Evolutionary conservation across 148 eudicot genomes (phyloP), one percentile per base, ranked within the genome.

Genomic region (Camellia granthamiana): DNA sequence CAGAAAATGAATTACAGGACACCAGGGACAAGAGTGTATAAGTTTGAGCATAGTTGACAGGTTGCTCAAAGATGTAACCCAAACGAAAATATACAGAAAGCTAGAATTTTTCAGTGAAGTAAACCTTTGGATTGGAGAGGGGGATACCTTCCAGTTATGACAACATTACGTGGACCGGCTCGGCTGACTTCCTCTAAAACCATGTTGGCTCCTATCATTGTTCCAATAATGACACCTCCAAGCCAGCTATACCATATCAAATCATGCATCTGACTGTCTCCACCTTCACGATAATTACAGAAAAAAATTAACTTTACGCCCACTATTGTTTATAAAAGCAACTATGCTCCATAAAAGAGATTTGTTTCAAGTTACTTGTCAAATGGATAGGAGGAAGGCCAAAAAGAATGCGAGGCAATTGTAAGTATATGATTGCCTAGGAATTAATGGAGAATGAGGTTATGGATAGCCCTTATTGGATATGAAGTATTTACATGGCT

Each of bases 231-330:
- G 67, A 96, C 80, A 80, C 99, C 99, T 79, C 99, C 99, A 75
- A 96, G 95, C 99, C 99, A 96, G 84, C 99, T 96, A 85, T 96
- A 96, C 99, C 99, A 96, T 79, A 96, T 87, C 90, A 96, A 86
- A 83, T 83, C 90, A 88, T 92, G 85, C 99, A 96, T 86, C 86
- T 94, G 95, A 55, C 87, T 82, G 70, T 92, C 94, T 41, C 95
- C 97, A 72, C 98, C 99, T 96, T 80, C 69, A 83, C 14, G 84
- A 78, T 49, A 80, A 18, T 23, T 13, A 41, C 67, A 81, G 76
- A 80, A 16, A 5, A 44, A 86, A 61, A 6, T 70, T 8, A 77
- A 38, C 5, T 75, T 75, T 12, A 3, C 23, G 46, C 55, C 49
- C 60, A 41, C 5, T 18, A 60, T 41, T 30, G 4, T n/a, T 72